phyloP scores from a whole-genome alignment of 257 asterid genomes.

The Solanum clarkiae region DNA sequence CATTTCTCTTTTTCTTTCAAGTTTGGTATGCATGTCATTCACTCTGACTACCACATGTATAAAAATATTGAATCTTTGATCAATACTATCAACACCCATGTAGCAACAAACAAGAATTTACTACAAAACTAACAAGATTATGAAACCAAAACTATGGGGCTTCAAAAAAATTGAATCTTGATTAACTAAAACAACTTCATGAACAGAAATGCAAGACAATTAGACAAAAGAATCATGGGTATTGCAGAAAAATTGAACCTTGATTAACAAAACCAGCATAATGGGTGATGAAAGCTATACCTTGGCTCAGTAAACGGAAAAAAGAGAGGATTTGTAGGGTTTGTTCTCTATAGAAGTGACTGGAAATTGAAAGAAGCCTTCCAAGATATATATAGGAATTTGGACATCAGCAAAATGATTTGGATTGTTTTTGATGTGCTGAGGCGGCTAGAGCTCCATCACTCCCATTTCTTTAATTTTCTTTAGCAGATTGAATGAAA shows the following conservation, averaged over 20 bases:
- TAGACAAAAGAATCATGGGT: neutral
- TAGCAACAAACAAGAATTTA: neutral
- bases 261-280: neutral
- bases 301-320: neutral
- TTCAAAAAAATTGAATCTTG: neutral
- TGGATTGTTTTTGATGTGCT: neutral
- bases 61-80: neutral
- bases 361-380: neutral
- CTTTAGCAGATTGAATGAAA: neutral
- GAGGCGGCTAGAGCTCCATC: neutral
- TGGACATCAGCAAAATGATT: neutral
- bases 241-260: neutral
- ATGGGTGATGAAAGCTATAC: neutral
- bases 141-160: neutral
- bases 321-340: neutral
- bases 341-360: neutral
- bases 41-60: neutral
- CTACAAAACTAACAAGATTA: neutral
- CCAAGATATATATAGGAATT: neutral
- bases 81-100: neutral
- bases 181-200: neutral
- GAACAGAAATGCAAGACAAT: neutral
- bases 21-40: neutral
- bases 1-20: neutral
- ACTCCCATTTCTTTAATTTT: neutral